Evolutionary conservation across 1,284 basidiomycete species (phyloP), one percentile per base, ranked within the genome.

Genomic region (Phlebopus sp.): DNA sequence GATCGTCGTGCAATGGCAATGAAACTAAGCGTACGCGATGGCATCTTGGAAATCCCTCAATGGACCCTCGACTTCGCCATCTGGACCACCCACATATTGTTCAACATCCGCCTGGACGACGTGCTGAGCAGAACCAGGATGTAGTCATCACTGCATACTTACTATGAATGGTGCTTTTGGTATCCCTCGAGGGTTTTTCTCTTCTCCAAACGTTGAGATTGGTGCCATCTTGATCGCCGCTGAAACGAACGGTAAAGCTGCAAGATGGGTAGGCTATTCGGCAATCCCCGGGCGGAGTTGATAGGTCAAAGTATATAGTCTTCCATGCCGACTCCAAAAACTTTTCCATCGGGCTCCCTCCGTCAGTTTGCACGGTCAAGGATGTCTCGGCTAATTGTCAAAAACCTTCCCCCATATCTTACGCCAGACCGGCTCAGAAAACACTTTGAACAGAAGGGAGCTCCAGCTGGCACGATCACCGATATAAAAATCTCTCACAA

Each of bases 81-180:
- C 84, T 27, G 86, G 77, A 1, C 90, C 85, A 13, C 90, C 90
- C 5, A 98, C 74, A 61, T 92, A 92, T 59, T 89, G 82, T 52
- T 91, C 90, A 34, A 98, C 91, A 69, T 97, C 84, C 37, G 78
- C 74, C 87, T 90, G 62, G n/a, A 51, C 36, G 32, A 19, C 47
- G n/a, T 27, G 21, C 5, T n/a, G 42, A 32, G 52, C 53, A 30
- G 15, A 14, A 25, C 18, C 3, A 43, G 56, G 47, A n/a, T 34
- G 37, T 0, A 19, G 35, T 50, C 49, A 35, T 42, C 1, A 11
- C 44, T 25, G 47, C 15, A 80, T 89, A 60, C 62, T 23, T 23
- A 97, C 95, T 50, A 98, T 89, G 64, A 99, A 99, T 0, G 92
- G 91, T 4, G 96, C 95, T 66, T 87, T 85, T 11, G 95, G 95